These are phyloP conservation scores for Apiospora malaysiana DNA, from an alignment of 2,329 filamentous ascomycete species.

Conservation along the genomic window DNA sequence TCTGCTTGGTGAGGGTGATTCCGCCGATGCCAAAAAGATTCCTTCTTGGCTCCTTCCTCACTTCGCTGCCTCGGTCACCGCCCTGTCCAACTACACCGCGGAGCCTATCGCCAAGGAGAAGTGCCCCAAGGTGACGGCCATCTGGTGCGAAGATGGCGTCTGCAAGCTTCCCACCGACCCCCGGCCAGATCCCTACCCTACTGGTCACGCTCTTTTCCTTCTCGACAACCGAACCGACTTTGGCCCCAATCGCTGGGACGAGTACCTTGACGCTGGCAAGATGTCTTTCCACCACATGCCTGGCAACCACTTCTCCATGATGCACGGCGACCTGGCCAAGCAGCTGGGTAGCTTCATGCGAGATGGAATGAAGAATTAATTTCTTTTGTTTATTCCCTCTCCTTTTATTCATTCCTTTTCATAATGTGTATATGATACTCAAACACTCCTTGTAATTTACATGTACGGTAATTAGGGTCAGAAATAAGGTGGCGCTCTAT, in stretches of 20 bases:
- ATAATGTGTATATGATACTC: background rate
- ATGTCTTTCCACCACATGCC: constrained; percentile 71
- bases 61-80: constrained; percentile 71
- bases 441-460: constrained; percentile 9
- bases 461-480: background rate
- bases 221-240: constrained; percentile 78
- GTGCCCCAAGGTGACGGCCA: constrained; percentile 66
- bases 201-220: constrained; percentile 70
- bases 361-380: constrained; percentile 33
- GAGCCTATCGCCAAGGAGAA: constrained; percentile 64
- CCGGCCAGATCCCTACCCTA: constrained; percentile 64
- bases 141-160: constrained; percentile 78
- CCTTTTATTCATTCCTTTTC: background rate
- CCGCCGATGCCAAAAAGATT: constrained; percentile 58
- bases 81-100: constrained; percentile 72
- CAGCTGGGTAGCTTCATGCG: constrained; percentile 40
- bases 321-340: constrained; percentile 61
- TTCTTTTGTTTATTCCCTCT: background rate
- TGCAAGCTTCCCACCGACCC: constrained; percentile 71
- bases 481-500: background rate
- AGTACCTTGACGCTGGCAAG: constrained; percentile 65
- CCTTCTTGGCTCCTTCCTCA: constrained; percentile 78
- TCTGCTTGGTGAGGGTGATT: constrained; percentile 67
- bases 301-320: constrained; percentile 79
- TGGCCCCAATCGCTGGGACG: constrained; percentile 71